A percentile compares a stretch with the other conserved stretches of the same genome.
phyloP scores from a whole-genome alignment of 768 basidiomycete species.

The Tricholoma terreum region DNA sequence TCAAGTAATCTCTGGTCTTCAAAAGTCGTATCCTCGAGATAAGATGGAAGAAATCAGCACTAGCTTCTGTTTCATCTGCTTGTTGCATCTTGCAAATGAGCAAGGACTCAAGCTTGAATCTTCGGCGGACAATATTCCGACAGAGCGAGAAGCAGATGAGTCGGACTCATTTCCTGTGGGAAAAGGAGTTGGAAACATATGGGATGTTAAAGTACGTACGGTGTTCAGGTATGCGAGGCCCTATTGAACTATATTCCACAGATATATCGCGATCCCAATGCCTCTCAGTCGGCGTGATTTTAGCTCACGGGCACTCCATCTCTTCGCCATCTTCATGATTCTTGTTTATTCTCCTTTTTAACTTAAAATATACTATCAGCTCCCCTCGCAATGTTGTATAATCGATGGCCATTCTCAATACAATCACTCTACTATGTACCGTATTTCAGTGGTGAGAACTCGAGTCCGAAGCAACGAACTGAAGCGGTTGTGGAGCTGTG shows the following conservation, averaged over 20 bases:
- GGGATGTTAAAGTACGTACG: conserved; percentile 66
- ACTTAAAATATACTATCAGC: conserved; percentile 10
- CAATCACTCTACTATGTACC: too few relatives aligned
- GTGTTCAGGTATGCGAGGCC: background rate
- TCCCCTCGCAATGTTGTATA: conserved; percentile 17
- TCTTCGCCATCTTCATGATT: conserved; percentile 1
- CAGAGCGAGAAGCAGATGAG: conserved; percentile 34
- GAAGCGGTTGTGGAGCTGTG: too few relatives aligned
- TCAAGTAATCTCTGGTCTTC: conserved; percentile 79
- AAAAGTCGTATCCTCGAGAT: conserved; percentile 80
- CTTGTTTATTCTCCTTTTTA: conserved; percentile 7
- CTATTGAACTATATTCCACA: conserved; percentile 15
- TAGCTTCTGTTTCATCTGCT: conserved; percentile 98
- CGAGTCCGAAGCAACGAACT: conserved; percentile 4
- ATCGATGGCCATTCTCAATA: background rate
- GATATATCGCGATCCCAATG: conserved; percentile 48
- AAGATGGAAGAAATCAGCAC: conserved; percentile 99
- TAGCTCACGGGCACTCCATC: background rate
- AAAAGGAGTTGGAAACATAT: conserved; percentile 65
- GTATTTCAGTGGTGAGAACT: too few relatives aligned
- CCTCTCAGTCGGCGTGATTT: conserved; percentile 35
- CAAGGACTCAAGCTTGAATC: conserved; percentile 84
- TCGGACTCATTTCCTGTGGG: conserved; percentile 20
- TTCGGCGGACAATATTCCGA: conserved; percentile 30
- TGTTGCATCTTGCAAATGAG: conserved; percentile 95